phyloP scores from a whole-genome alignment of 345 rosid species.

The Eucalyptus rudis region DNA sequence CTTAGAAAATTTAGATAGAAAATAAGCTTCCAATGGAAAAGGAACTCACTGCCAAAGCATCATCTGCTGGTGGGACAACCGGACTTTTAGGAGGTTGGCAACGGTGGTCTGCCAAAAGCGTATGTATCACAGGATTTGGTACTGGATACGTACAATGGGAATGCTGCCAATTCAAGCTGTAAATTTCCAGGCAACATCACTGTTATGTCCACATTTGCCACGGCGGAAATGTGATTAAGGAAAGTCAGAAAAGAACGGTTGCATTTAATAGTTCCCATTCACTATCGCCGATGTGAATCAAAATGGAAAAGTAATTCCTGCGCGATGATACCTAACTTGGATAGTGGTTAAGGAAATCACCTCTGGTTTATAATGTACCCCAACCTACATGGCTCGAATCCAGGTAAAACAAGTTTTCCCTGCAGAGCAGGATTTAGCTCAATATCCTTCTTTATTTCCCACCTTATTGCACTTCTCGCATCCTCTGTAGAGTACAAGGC shows the following conservation, averaged over 20 bases:
- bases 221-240: background rate
- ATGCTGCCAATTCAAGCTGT: conserved; percentile 57
- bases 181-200: background rate
- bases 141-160: conserved; percentile 15
- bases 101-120: conserved; percentile 33
- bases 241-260: background rate
- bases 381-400: conserved; percentile 11
- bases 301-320: background rate
- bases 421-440: conserved; percentile 30
- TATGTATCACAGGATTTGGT: conserved; percentile 21
- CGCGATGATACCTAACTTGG: background rate
- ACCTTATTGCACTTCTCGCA: conserved; percentile 16
- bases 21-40: conserved; percentile 15
- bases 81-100: conserved; percentile 6
- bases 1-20: background rate
- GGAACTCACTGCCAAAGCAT: background rate
- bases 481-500: background rate
- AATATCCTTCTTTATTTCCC: conserved; percentile 20
- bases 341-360: background rate
- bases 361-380: conserved; percentile 32
- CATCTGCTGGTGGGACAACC: background rate
- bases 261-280: background rate
- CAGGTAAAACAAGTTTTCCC: conserved; percentile 26
- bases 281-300: background rate
- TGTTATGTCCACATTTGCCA: background rate